A percentile compares a stretch with the other conserved stretches of the same genome.
Conservation (phyloP, 306 rosid genomes). For the Glycine soja region DNA sequence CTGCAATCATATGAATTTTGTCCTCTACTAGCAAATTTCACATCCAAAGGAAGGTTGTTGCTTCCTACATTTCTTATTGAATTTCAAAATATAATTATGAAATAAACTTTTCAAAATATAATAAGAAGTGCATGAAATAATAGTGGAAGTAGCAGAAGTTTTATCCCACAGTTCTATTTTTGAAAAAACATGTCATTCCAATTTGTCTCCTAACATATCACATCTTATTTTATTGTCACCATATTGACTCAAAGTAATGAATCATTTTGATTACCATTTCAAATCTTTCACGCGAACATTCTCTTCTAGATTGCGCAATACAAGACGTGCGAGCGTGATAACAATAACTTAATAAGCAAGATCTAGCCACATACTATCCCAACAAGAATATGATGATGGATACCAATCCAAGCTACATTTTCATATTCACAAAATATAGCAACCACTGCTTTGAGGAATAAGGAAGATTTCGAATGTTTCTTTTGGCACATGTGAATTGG, state of each 20-base stretch:
- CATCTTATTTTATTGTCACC: neutral
- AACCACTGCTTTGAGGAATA: neutral
- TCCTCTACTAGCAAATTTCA: neutral
- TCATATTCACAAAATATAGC: neutral
- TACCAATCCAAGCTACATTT: neutral
- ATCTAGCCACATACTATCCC: neutral
- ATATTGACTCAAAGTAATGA: neutral
- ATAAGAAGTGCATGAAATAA: no score
- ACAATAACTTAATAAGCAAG: neutral
- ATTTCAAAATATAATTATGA: no score
- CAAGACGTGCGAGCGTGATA: neutral
- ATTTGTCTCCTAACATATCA: neutral
- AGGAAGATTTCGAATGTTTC: neutral
- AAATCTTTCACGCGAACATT: neutral
- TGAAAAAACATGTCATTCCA: no score
- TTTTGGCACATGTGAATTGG: conserved; percentile 21
- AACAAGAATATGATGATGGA: neutral
- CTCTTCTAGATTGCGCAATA: neutral
- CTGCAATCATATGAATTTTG: neutral
- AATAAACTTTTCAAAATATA: no score
- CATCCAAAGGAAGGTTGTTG: neutral
- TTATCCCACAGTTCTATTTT: no score
- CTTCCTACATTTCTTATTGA: no score
- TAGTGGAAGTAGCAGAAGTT: no score
- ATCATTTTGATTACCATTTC: neutral